phyloP scores from a whole-genome alignment of 2,329 filamentous ascomycete genomes.

The Cryphonectria parasitica region DNA sequence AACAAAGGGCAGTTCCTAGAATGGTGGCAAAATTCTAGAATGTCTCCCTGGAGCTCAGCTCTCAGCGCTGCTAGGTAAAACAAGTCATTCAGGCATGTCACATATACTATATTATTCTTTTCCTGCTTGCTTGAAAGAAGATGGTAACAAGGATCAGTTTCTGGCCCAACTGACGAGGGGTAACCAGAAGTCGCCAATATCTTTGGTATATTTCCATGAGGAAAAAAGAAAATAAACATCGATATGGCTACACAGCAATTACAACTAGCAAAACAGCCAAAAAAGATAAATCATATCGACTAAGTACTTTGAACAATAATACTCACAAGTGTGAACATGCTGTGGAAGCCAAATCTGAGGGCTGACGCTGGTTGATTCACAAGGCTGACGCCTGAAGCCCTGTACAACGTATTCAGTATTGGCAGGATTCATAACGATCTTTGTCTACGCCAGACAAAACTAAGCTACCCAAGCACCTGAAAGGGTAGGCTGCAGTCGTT shows the following conservation, averaged over 20 bases:
- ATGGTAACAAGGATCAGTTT: background rate
- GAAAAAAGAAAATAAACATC: background rate
- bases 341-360: background rate
- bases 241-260: background rate
- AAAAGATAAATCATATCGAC: background rate
- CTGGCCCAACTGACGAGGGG: background rate
- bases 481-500: background rate
- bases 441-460: background rate
- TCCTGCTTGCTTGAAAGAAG: background rate
- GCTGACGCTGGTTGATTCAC: background rate
- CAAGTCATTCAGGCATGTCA: background rate
- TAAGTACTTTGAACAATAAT: background rate
- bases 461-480: background rate
- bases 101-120: background rate
- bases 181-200: background rate
- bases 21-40: background rate
- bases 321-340: background rate
- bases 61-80: background rate
- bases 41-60: background rate
- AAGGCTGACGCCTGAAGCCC: background rate
- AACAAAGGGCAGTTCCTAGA: background rate
- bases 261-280: background rate
- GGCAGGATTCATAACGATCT: background rate
- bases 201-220: background rate
- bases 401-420: background rate